Evolutionary conservation across 352 stramenopile genomes (phyloP), one percentile per base, ranked within the genome.

Genomic region (Phytophthora niederhauseri): DNA sequence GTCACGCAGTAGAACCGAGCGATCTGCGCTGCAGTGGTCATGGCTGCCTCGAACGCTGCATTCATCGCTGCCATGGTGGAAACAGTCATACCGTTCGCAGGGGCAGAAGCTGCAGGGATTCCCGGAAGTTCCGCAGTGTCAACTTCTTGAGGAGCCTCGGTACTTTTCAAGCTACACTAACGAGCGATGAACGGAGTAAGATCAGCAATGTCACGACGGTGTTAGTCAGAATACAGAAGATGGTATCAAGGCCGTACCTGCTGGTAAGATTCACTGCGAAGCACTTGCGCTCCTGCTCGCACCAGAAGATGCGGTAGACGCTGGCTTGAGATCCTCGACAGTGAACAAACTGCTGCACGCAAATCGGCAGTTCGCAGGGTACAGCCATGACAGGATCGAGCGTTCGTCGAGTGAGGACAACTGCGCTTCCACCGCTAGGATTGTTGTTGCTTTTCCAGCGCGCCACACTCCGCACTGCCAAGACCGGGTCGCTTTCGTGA

Each of bases 221-320:
- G 43, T 58, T 68, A 55, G 52, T 36, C 19, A 28, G 38, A 20
- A 3, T 19, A 34, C 41, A 50, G 4, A 46, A 26, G 3, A 19
- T 17, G 38, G 45, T 36, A 14, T 6, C 7, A 26, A 7, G 15
- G 58, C 17, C 48, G 36, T 76, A 94, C 85, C 86, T 82, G 70
- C 84, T 94, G 22, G 86, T 78, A 26, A 94, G 75, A 55, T 95
- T 93, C 41, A 94, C 75, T 0, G 77, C 87, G 45, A 84, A 93
- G 53, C 84, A 84, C 6, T 92, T 82, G 46, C 77, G 75, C 41
- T 83, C 78, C 1, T 75, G 68, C 2, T 82, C 63, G 17, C 66
- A 74, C 84, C 85, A 95, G 28, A 80, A 80, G 22, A 93, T 68
- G 36, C 85, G 84, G 57, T 93, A 94, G 38, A 93, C 78, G 41